Evolutionary conservation across 2,329 filamentous ascomycete genomes (phyloP).

Genomic region (Geosmithia morbida): DNA sequence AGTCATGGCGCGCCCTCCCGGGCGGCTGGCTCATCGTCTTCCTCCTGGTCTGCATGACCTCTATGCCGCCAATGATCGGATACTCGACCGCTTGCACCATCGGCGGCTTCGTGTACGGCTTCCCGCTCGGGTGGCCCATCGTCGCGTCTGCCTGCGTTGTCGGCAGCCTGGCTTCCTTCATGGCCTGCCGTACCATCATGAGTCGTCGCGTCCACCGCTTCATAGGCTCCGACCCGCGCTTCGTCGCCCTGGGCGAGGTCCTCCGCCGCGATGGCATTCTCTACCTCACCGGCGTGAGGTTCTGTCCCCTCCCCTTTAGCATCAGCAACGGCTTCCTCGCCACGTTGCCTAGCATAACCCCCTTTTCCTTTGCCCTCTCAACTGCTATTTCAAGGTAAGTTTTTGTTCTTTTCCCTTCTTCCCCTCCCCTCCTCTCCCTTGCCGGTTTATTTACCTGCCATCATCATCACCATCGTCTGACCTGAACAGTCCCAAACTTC

Average conservation of each 20-base stretch:
- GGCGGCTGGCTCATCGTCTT: constrained; percentile 68
- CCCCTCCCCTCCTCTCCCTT: too few relatives aligned
- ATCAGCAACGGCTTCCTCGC: constrained; percentile 88
- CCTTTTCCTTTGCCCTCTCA: constrained; percentile 61
- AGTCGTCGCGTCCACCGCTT: constrained; percentile 65
- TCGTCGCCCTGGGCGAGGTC: constrained; percentile 76
- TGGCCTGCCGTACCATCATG: constrained; percentile 67
- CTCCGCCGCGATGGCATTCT: constrained; percentile 82
- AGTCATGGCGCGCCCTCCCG: constrained; percentile 59
- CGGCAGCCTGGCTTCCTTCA: constrained; percentile 67
- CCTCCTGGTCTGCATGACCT: constrained; percentile 58
- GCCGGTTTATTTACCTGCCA: too few relatives aligned
- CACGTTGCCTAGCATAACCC: constrained; percentile 79
- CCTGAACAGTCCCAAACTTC: constrained; percentile 56
- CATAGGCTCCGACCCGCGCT: constrained; percentile 71
- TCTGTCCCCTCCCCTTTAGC: constrained; percentile 87
- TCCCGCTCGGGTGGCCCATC: constrained; percentile 62
- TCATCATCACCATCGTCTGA: background rate
- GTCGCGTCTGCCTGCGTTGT: constrained; percentile 64
- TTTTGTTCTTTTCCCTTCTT: background rate
- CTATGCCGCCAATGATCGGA: constrained; percentile 77
- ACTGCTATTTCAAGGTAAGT: constrained; percentile 57
- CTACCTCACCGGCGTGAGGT: constrained; percentile 77
- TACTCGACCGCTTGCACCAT: constrained; percentile 59
- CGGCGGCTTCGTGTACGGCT: constrained; percentile 40